Evolutionary conservation across 352 stramenopile genomes (phyloP).

Genomic region (Phytophthora aleatoria): DNA sequence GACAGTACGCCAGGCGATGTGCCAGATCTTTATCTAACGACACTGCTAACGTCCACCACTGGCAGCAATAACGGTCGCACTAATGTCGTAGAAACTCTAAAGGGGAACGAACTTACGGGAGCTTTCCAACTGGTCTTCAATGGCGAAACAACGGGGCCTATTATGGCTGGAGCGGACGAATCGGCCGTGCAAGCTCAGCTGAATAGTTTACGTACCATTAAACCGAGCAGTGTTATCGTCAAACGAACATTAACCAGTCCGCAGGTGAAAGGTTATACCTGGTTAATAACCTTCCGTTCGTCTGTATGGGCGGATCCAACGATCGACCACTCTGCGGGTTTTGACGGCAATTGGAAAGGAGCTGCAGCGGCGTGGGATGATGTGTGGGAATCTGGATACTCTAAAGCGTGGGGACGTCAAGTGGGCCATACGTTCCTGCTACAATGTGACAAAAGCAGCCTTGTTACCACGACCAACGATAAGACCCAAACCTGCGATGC

Average conservation of each 20-base stretch:
- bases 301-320: conserved; percentile 92
- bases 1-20: conserved; percentile 85
- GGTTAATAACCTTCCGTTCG: conserved; percentile 94
- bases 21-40: conserved; percentile 29
- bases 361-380: conserved; percentile 78
- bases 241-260: conserved; percentile 26
- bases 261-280: conserved; percentile 89
- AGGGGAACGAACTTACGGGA: conserved; percentile 89
- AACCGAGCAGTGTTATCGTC: conserved; percentile 86
- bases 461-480: conserved; percentile 65
- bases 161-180: conserved; percentile 85
- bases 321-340: conserved; percentile 74
- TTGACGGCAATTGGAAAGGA: conserved; percentile 94
- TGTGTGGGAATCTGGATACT: conserved; percentile 94
- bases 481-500: conserved; percentile 48
- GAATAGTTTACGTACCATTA: conserved; percentile 93
- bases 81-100: conserved; percentile 65
- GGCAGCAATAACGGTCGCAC: conserved; percentile 42
- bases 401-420: conserved; percentile 96
- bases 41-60: conserved; percentile 30
- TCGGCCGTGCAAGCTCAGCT: conserved; percentile 87
- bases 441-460: conserved; percentile 55
- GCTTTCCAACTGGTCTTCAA: conserved; percentile 94
- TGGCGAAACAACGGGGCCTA: conserved; percentile 91
- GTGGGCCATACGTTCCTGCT: conserved; percentile 87